Evolutionary conservation across 2,329 filamentous ascomycete species (phyloP).

Genomic region (Aureobasidium subglaciale): DNA sequence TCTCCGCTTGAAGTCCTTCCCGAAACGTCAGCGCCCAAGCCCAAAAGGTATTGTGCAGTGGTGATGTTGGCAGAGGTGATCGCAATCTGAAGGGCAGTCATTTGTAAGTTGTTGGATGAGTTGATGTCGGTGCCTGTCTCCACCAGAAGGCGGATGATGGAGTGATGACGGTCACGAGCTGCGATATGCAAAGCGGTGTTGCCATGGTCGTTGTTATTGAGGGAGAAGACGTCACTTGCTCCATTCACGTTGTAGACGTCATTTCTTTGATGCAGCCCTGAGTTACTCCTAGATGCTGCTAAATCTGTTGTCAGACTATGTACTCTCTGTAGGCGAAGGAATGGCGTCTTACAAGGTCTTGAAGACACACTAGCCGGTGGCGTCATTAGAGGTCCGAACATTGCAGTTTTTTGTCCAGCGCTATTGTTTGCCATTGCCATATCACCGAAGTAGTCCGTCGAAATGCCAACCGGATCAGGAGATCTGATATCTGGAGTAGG

Average conservation of each 20-base stretch:
- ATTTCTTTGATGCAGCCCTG: not conserved
- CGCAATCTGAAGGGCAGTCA: not conserved
- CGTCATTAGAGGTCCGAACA: not conserved
- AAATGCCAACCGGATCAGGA: not conserved
- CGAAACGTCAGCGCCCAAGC: not conserved
- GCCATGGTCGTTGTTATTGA: not conserved
- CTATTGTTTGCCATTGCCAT: not conserved
- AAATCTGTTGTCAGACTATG: not conserved
- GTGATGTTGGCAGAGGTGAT: not conserved
- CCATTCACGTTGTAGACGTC: not conserved
- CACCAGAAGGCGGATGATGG: not conserved
- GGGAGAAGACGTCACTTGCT: not conserved
- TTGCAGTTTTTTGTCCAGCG: not conserved
- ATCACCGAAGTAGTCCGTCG: not conserved
- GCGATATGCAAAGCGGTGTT: not conserved
- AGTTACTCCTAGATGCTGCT: not conserved
- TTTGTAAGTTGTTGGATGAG: not conserved
- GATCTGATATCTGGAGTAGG: not conserved
- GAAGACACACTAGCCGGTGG: not conserved
- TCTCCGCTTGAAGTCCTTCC: not conserved
- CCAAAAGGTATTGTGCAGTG: not conserved
- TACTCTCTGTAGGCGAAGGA: not conserved
- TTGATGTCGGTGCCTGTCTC: constrained; percentile 1
- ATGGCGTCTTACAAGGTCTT: not conserved
- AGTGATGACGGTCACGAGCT: not conserved